Base-by-base conservation (phyloP, 2,329 filamentous ascomycete genomes). In the Zymoseptoria crescenta region DNA sequence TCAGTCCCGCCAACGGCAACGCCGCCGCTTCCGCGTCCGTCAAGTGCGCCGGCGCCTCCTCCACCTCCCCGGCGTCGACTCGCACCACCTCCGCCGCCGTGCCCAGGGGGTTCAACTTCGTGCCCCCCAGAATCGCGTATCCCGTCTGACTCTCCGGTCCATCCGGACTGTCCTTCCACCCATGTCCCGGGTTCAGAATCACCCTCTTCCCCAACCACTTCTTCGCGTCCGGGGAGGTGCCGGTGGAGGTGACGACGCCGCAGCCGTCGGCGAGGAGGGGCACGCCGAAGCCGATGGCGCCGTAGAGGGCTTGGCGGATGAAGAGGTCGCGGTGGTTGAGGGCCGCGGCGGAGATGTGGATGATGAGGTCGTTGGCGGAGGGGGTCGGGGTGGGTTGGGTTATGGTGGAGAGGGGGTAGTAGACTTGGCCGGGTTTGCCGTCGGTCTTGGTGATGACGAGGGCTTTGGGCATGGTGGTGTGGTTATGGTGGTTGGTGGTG, bases 261-360 rank as follows among this genome's bases (percentile, higher is more conserved):
- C 83, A 86, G 64, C 90, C 93, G 72, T 97, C 93, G 61, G 91
- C 85, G 27, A 96, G 82, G 49, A 97, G 77, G 0, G 93, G 90
- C 5, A 86, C 80, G 60, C 83, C 81, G 74, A 96, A 96, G 10
- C 88, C 87, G 56, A 91, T 87, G 67, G 84, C 87, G 0, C 93
- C 93, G 78, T 97, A 97, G 49, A 96, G 84, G 70, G 92, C 87
- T 74, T 94, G 91, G 57, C 93, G 89, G 75, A 96, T 88, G 78
- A 96, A 97, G 67, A 96, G 84, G 74, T 97, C 94, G 68, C 92
- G 88, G 78, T 97, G 94, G 79, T 97, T 97, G 55, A 97, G 85
- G 13, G 93, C 88, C 1, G 87, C 89, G 55, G 91, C 89, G 41
- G 83, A 82, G 70, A 97, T 79, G 69, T 84, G 85, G 62, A 97